Base-by-base conservation (phyloP, 306 rosid genomes). In the Quercus berberidifolia region DNA sequence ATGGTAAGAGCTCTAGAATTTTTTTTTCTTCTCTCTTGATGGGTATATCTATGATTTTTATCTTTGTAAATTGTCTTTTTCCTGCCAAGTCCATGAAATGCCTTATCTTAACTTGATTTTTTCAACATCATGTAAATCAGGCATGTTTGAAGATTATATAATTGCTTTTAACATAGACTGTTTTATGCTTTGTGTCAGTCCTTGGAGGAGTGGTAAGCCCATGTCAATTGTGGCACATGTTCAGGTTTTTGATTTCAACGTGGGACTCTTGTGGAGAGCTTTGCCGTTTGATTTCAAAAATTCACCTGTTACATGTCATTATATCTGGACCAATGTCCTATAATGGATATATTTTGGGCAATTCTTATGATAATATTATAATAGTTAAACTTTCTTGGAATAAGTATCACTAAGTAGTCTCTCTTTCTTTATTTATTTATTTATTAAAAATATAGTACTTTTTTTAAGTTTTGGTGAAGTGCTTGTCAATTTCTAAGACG, bases 1-100 rank as follows among this genome's bases (percentile, higher is more conserved):
- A 92, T 21, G 99, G 99, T 95, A 95, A 89, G 78, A 78, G 60
- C 58, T 28, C n/a, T 78, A 71, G 35, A 75, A 78, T 60, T 76
- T 67, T 55, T 73, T 38, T 14, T 17, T 3, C 56, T 31, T n/a
- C 62, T 19, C 41, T 49, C 18, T 4, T 67, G 41, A 67, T 11
- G 65, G 31, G 31, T 23, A 20, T 15, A 71, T 71, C 33, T 49
- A 2, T 43, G 38, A 23, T 6, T 12, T 23, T 49, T 46, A 4
- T 43, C 13, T 43, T 71, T 71, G 33, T 51, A 25, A 67, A 49
- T 46, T 18, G 1, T 67, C 51, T 31, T 35, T 6, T 67, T 33
- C 43, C 26, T 17, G 25, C n/a, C 7, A 19, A 6, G 51, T 35
- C 49, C 46, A 31, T 67, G 72, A n/a, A 33, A 67, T 67, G n/a